A percentile compares a stretch with the other conserved stretches of the same genome.
These are phyloP conservation scores for Ceriops tagal DNA, from an alignment of 345 rosid species.

Conservation along the genomic window DNA sequence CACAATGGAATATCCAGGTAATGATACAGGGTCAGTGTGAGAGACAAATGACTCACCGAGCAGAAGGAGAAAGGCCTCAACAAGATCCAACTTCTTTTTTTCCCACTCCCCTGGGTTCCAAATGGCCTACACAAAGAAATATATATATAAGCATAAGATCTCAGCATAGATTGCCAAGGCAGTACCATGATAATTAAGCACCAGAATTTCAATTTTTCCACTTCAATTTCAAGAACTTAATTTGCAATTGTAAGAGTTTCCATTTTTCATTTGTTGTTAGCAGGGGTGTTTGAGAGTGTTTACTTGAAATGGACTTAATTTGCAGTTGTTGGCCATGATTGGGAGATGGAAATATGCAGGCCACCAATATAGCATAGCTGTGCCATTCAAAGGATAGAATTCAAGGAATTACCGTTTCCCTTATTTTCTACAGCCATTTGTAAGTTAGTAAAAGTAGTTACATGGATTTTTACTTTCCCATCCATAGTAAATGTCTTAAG, in stretches of 20 bases:
- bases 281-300: neutral
- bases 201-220: neutral
- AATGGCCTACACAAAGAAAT: conserved; percentile 22
- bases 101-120: conserved; percentile 28
- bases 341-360: no score
- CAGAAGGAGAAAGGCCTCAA: conserved; percentile 33
- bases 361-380: no score
- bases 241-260: no score
- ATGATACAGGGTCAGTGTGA: neutral
- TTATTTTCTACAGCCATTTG: no score
- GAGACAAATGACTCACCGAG: conserved; percentile 34
- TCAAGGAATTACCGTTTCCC: no score
- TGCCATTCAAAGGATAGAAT: no score
- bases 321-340: no score
- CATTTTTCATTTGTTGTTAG: neutral
- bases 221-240: neutral
- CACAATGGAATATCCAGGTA: neutral
- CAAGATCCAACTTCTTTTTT: conserved; percentile 35
- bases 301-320: no score
- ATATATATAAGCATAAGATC: neutral
- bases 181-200: neutral
- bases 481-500: no score
- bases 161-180: neutral
- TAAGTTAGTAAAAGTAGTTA: no score
- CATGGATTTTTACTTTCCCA: no score